Evolutionary conservation across 163 green algal genomes (phyloP), one percentile per base, ranked within the genome.

Genomic region (Chloroidium sp.): DNA sequence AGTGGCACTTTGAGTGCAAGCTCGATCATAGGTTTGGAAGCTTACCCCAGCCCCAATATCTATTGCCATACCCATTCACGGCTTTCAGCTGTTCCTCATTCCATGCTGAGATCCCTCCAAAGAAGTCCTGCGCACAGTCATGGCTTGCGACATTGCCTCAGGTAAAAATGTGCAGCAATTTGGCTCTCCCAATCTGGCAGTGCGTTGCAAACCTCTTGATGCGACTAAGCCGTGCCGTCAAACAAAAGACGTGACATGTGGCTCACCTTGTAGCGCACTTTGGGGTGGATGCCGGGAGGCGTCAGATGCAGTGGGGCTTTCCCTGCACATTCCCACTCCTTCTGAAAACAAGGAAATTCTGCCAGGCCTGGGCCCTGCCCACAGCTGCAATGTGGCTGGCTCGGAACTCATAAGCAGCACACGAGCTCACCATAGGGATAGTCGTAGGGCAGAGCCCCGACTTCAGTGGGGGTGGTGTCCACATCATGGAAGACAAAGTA

Each of bases 401-500:
- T 36, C 36, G 36, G 36, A 36, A 36, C 36, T 36, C 36, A 36
- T 36, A 36, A 36, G 36, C 36, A 36, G 36, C 36, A 36, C 36
- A 36, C 36, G 36, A 13, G 69, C 76, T n/a, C 4, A 2, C 79
- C 82, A 14, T 1, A 14, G 1, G 82, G 75, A 58, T 76, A 83
- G 6, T 59, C 78, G 59, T 86, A 85, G 67, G 69, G 82, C 10
- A 86, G 76, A 1, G 62, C 74, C 57, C 75, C 75, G 4, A 1
- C 58, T 57, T 81, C 64, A 62, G 79, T 83, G 62, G 82, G 82
- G 1, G 74, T 62, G 2, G 82, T 86, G 76, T 86, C 82, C 4
- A 83, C 82, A 81, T 86, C 82, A 60, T 86, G 79, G n/a, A 86
- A 82, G 36, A 79, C 76, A 78, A 82, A 86, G 69, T 83, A 81